phyloP scores from a whole-genome alignment of 805 yeast species.

The Candida patagonica region DNA sequence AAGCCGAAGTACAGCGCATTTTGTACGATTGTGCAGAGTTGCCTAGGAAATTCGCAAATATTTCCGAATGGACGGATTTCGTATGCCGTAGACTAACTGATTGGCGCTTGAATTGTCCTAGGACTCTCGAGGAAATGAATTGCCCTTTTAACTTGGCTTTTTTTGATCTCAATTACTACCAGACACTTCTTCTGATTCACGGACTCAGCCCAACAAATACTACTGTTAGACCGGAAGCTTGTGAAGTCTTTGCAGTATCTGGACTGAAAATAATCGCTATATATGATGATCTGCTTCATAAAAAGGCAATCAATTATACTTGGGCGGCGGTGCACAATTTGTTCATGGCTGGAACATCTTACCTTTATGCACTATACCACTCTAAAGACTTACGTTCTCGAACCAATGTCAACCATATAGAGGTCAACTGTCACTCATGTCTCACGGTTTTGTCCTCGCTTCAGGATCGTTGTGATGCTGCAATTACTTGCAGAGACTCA shows the following conservation, averaged over 20 bases:
- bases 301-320: constrained; percentile 63
- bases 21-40: constrained; percentile 64
- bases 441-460: constrained; percentile 51
- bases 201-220: constrained; percentile 70
- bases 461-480: constrained; percentile 69
- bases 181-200: constrained; percentile 59
- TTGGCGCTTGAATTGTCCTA: constrained; percentile 57
- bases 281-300: constrained; percentile 49
- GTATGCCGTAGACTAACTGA: constrained; percentile 43
- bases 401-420: constrained; percentile 41
- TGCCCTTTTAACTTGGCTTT: constrained; percentile 65
- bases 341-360: constrained; percentile 84
- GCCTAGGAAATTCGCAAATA: constrained; percentile 48
- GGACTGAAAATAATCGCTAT: constrained; percentile 58
- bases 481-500: constrained; percentile 58
- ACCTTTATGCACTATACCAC: constrained; percentile 65
- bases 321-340: constrained; percentile 91
- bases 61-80: constrained; percentile 56
- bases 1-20: constrained; percentile 64
- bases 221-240: constrained; percentile 44
- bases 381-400: constrained; percentile 43
- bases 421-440: constrained; percentile 34
- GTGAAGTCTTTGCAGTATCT: constrained; percentile 47
- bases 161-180: constrained; percentile 68
- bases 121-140: constrained; percentile 49